A percentile compares a stretch with the other conserved stretches of the same genome.
These are phyloP conservation scores for Oidium heveae DNA, from an alignment of 2,329 filamentous ascomycete genomes.

Conservation along the genomic window DNA sequence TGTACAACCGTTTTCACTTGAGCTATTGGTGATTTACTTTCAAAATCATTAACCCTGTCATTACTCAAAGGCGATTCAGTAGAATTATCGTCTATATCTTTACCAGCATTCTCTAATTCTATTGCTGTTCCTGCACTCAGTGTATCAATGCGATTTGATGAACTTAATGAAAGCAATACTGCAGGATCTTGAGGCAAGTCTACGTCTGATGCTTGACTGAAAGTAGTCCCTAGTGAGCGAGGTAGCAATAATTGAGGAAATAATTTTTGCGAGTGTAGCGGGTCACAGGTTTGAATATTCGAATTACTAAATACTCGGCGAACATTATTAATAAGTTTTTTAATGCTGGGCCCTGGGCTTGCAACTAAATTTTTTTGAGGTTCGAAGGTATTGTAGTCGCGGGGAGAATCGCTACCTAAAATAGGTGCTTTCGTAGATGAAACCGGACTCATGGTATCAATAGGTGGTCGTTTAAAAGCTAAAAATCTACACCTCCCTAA, in stretches of 20 bases:
- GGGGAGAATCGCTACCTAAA: no score
- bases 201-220: conserved; percentile 32
- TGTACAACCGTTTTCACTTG: no score
- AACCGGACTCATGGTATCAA: neutral
- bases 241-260: conserved; percentile 14
- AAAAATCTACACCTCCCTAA: neutral
- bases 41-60: no score
- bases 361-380: no score
- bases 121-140: conserved; percentile 56
- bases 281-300: conserved; percentile 6
- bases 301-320: conserved; percentile 50
- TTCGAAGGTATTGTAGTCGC: no score
- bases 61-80: no score
- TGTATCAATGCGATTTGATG: conserved; percentile 47
- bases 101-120: conserved; percentile 53
- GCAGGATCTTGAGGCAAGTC: neutral
- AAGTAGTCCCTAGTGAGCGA: conserved; percentile 20
- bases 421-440: no score
- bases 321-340: conserved; percentile 65
- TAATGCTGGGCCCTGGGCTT: conserved; percentile 46
- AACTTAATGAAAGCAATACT: neutral
- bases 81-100: conserved; percentile 19
- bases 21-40: no score
- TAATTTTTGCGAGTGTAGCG: conserved; percentile 15
- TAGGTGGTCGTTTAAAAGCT: neutral